phyloP scores from a whole-genome alignment of 768 basidiomycete species.

The Cystofilobasidium capitatum region DNA sequence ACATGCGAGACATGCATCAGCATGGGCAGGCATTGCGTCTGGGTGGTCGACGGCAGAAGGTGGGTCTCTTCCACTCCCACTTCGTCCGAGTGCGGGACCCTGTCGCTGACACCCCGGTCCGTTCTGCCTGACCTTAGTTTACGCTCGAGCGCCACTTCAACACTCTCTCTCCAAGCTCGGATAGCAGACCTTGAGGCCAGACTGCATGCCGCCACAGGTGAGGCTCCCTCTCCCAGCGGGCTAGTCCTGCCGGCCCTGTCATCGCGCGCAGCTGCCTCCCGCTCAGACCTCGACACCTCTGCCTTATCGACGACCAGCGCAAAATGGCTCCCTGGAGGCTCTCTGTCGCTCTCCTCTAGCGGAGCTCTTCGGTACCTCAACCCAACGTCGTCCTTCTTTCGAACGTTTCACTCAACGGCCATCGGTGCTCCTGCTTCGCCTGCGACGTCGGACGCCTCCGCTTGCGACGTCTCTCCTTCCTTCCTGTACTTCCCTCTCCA shows the following conservation, averaged over 20 bases:
- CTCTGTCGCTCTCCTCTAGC: neutral
- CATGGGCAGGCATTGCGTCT: neutral
- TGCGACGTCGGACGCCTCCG: neutral
- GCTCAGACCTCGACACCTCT: neutral
- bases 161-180: neutral
- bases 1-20: neutral
- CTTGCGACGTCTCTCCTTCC: neutral
- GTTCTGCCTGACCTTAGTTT: too few relatives aligned
- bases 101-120: too few relatives aligned
- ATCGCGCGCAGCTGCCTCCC: neutral
- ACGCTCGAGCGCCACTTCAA: neutral
- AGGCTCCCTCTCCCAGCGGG: neutral
- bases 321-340: constrained; percentile 2
- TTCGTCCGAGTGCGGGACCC: too few relatives aligned
- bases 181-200: neutral
- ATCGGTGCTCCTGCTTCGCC: neutral
- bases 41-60: neutral
- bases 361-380: neutral
- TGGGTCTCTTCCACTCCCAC: neutral
- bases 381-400: constrained; percentile 1
- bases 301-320: neutral
- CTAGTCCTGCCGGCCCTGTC: too few relatives aligned
- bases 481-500: neutral
- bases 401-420: neutral
- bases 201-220: neutral